Base-by-base conservation (phyloP, 768 basidiomycete species). In the Cystofilobasidium macerans region DNA sequence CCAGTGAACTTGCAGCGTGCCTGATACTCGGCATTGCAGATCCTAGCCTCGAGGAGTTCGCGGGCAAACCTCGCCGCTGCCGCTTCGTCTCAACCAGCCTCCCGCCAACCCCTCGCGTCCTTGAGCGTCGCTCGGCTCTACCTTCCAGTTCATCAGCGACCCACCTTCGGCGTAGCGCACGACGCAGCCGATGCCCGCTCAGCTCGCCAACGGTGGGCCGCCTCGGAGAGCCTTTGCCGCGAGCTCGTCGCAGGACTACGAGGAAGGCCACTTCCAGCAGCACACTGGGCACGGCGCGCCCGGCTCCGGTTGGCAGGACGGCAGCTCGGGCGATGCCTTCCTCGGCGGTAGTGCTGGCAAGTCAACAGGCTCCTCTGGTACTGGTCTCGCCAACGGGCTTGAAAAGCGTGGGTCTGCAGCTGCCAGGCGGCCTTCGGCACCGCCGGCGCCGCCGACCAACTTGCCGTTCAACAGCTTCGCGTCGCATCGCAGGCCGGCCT, bases 241-340 rank as follows among this genome's bases (percentile, higher is more conserved):
- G 5, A 32, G 16, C 51, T 28, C 26, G 16, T 54, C 51, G 51
- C 51, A 54, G 30, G 51, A 54, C 51, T 54, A 54, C 51, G 51
- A 54, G 51, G 14, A 32, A 30, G 51, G 51, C n/a, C 51, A 54
- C 28, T 54, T 54, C 30, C 26, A 54, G 51, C 51, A 54, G 28
- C 9, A 12, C 30, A 8, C 11, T 8, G 48, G 48, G 13, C 48
- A 51, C 8, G 48, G 48, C 48, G 24, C 48, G 3, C 6, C 48
- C 24, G n/a, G 42, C 42, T 13, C 48, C 12, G 51, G 51, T 30
- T 54, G 51, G 51, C 16, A 54, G 30, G 51, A 54, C 28, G 51
- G 9, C 28, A n/a, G 28, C 51, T 2, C 2, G 28, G 51, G 51
- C 16, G 51, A 54, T 16, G 51, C 28, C 51, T 54, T 54, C 20